A percentile compares a stretch with the other conserved stretches of the same genome.
phyloP scores from a whole-genome alignment of 2,329 filamentous ascomycete genomes.

The Ceratocystis smalleyi region DNA sequence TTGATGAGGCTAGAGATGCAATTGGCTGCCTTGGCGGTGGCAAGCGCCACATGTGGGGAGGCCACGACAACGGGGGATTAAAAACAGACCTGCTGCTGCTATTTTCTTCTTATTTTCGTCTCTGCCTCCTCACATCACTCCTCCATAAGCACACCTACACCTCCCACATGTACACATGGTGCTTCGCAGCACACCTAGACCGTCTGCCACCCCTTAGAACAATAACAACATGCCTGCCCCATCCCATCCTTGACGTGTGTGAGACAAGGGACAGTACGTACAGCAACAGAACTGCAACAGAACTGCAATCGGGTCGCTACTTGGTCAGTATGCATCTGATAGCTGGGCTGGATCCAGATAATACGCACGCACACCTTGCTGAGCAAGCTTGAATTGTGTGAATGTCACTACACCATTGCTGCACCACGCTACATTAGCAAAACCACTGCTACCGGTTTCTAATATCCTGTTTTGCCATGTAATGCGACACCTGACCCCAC shows the following conservation, averaged over 20 bases:
- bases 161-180: neutral
- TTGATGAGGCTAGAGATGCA: neutral
- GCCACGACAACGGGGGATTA: neutral
- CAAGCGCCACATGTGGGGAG: neutral
- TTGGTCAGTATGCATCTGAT: neutral
- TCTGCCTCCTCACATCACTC: neutral
- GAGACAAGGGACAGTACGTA: neutral
- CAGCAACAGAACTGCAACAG: neutral
- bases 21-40: neutral
- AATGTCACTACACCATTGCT: neutral
- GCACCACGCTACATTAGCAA: neutral
- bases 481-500: neutral
- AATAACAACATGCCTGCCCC: neutral
- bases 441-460: neutral
- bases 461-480: neutral
- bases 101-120: too few relatives aligned
- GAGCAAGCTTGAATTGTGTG: neutral
- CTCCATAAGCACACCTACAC: neutral
- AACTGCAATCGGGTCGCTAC: neutral
- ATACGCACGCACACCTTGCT: neutral
- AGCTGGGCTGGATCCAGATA: neutral
- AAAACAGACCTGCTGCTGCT: too few relatives aligned
- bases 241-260: neutral
- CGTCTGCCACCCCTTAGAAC: neutral
- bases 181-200: neutral